These are phyloP conservation scores for Tremella fuciformis DNA, from an alignment of 768 basidiomycete genomes.

Conservation along the genomic window DNA sequence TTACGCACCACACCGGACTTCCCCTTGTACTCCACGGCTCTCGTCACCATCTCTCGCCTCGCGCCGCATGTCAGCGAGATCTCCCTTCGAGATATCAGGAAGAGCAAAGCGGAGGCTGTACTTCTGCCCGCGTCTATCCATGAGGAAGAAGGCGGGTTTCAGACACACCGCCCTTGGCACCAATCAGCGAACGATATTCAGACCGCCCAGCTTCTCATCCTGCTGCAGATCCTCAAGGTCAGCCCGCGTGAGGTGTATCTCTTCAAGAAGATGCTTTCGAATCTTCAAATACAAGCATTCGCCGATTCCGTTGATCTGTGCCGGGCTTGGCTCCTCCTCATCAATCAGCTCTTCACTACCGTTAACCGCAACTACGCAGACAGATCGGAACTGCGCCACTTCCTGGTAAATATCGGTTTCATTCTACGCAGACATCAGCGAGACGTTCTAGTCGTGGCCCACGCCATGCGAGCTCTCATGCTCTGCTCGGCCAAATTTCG, in stretches of 20 bases:
- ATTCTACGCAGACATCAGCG: constrained; percentile 29
- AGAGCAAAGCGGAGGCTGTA: constrained; percentile 39
- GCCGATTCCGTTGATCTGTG: constrained; percentile 26
- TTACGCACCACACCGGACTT: constrained; percentile 18
- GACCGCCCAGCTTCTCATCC: constrained; percentile 35
- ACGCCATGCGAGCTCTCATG: constrained; percentile 39
- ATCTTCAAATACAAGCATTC: constrained; percentile 36
- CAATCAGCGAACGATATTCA: constrained; percentile 30
- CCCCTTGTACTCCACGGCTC: constrained; percentile 16
- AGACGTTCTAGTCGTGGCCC: constrained; percentile 29
- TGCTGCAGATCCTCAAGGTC: constrained; percentile 24
- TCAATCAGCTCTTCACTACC: constrained; percentile 26
- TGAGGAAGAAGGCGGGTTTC: constrained; percentile 43
- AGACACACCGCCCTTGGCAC: constrained; percentile 38
- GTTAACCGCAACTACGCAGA: constrained; percentile 45
- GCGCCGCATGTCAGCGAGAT: constrained; percentile 25
- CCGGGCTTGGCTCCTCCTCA: constrained; percentile 38
- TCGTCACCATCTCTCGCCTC: constrained; percentile 26
- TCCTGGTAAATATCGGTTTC: constrained; percentile 27
- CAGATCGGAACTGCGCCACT: constrained; percentile 41
- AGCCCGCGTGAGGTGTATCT: constrained; percentile 41
- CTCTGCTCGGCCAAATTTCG: constrained; percentile 43
- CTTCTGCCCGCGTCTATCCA: constrained; percentile 44
- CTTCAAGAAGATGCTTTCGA: constrained; percentile 45
- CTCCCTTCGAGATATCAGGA: constrained; percentile 37